A percentile compares a stretch with the other conserved stretches of the same genome.
phyloP scores from a whole-genome alignment of 2,329 filamentous ascomycete genomes.

The Lachnellula arida region DNA sequence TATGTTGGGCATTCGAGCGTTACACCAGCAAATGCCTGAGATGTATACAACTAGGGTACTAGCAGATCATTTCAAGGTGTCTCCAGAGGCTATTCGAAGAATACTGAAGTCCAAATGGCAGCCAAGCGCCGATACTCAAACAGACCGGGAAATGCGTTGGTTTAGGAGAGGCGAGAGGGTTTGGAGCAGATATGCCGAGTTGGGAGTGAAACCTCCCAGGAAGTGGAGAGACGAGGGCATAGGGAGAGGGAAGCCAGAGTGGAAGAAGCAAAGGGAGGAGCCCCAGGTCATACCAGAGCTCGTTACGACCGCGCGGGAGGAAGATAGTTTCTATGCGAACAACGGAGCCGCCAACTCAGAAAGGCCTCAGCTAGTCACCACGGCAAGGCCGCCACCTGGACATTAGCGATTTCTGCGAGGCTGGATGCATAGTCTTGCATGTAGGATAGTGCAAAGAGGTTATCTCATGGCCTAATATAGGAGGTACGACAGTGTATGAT shows the following conservation, averaged over 20 bases:
- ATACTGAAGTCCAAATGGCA: slow-evolving; percentile 79
- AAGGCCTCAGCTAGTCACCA: slow-evolving; percentile 7
- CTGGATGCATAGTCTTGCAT: slow-evolving; percentile 1
- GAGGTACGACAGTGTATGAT: neutral
- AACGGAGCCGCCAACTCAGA: neutral
- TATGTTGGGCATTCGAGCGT: slow-evolving; percentile 78
- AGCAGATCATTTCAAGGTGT: slow-evolving; percentile 77
- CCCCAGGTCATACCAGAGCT: slow-evolving; percentile 12
- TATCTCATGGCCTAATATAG: neutral
- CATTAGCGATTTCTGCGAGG: neutral
- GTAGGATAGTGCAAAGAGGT: neutral
- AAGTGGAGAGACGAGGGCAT: slow-evolving; percentile 47
- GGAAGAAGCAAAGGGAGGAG: slow-evolving; percentile 9
- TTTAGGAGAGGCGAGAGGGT: slow-evolving; percentile 54
- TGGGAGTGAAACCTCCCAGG: slow-evolving; percentile 57
- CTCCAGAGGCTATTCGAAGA: slow-evolving; percentile 78
- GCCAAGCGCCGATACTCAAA: slow-evolving; percentile 52
- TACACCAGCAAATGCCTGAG: slow-evolving; percentile 73
- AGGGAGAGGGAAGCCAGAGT: slow-evolving; percentile 28
- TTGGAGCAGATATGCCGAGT: slow-evolving; percentile 55
- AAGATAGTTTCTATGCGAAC: slow-evolving; percentile 3
- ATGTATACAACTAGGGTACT: slow-evolving; percentile 71
- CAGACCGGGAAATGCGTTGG: slow-evolving; percentile 56
- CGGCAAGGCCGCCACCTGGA: neutral
- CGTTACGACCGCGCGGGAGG: slow-evolving; percentile 17